Base-by-base conservation (phyloP, 345 rosid species). In the Citrus unshiu region DNA sequence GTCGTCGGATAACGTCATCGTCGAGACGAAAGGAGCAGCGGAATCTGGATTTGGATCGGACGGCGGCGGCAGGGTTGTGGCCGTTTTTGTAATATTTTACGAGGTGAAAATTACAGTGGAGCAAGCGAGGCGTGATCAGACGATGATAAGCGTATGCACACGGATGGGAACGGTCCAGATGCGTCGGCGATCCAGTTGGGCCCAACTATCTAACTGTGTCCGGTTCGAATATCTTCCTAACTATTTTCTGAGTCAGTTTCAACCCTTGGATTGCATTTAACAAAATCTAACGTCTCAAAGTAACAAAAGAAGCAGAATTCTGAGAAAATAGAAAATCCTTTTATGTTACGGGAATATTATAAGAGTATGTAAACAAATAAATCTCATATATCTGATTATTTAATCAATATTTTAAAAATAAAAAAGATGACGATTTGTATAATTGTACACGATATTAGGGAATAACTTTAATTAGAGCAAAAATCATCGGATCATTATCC, bases 1-100 rank as follows among this genome's bases (percentile, higher is more conserved):
- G 25, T 91, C 92, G 78, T 90, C 95, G 66, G 90, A 89, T 2
- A 83, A 40, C 51, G 90, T 78, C 97, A 92, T 92, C 9, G 19
- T 9, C 29, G 58, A 1, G 16, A 60, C 29, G 70, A 61, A 13
- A n/a, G 61, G 37, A 19, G 37, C 77, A 58, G 81, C 39, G 21
- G n/a, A 7, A 71, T 12, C 39, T 19, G n/a, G 39, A 61, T 25
- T 68, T 21, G 19, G 77, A 76, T 76, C 27, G 30, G 49, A 22
- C 61, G 49, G 61, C 14, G 39, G 25, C 25, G 40, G 43, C 25
- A 24, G 22, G 6, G 54, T 51, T 30, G 56, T 30, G 7, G 49
- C 71, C 72, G 24, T 18, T 12, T 34, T 34, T 37, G n/a, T 51
- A 22, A 16, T 7, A 5, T 40, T 61, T 46, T 66, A 30, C 14